Percentiles rank a stretch among this genome's conserved stretches.
These are phyloP conservation scores for Epichloe hybrida DNA, from an alignment of 2,329 filamentous ascomycete genomes.

Conservation along the genomic window DNA sequence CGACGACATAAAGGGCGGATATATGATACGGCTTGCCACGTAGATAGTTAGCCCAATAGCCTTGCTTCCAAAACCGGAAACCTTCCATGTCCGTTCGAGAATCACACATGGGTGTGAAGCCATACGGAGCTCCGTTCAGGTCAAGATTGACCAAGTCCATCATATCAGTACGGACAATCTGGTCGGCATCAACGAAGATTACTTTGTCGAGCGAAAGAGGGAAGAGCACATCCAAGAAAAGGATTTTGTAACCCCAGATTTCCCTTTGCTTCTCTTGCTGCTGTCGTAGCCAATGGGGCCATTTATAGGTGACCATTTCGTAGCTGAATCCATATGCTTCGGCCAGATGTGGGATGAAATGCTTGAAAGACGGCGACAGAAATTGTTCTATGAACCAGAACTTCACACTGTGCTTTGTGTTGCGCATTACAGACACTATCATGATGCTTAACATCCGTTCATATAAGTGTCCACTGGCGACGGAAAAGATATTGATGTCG, in stretches of 20 bases:
- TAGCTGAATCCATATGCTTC: slow-evolving; percentile 84
- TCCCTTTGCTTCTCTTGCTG: slow-evolving; percentile 97
- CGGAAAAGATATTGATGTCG: slow-evolving; percentile 99
- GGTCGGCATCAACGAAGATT: slow-evolving; percentile 95
- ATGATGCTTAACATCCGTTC: slow-evolving; percentile 99
- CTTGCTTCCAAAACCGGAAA: slow-evolving; percentile 99
- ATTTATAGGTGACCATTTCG: slow-evolving; percentile 99
- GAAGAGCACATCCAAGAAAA: slow-evolving; percentile 95
- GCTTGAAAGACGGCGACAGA: slow-evolving; percentile 91
- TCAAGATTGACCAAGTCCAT: slow-evolving; percentile 80
- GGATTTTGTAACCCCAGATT: slow-evolving; percentile 99
- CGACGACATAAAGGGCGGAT: slow-evolving; percentile 91
- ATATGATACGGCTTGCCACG: slow-evolving; percentile 88
- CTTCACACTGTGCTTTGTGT: slow-evolving; percentile 92
- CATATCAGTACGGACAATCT: slow-evolving; percentile 96
- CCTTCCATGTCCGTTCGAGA: slow-evolving; percentile 94
- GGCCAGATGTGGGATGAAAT: slow-evolving; percentile 77
- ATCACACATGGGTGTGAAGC: slow-evolving; percentile 98
- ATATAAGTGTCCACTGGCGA: slow-evolving; percentile 92
- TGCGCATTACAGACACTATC: slow-evolving; percentile 97
- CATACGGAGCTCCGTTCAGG: slow-evolving; percentile 82
- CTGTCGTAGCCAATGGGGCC: slow-evolving; percentile 93
- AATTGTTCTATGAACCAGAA: slow-evolving; percentile 99
- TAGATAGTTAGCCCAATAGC: slow-evolving; percentile 92
- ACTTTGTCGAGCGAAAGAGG: slow-evolving; percentile 94